phyloP scores from a whole-genome alignment of 306 rosid genomes.

The Castanospermum australe region DNA sequence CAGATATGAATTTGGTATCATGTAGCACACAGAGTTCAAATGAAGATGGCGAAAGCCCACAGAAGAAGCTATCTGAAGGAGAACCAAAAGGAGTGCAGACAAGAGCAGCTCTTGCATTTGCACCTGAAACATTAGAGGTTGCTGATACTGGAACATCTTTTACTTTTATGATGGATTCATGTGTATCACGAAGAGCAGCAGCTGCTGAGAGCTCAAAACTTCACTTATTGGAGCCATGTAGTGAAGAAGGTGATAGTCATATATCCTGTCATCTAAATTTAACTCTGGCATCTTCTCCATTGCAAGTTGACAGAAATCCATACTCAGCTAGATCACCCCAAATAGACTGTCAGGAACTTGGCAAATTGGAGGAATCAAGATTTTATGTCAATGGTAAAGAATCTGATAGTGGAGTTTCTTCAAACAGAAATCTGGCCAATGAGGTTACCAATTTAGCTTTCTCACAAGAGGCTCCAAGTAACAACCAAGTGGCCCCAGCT shows the following conservation, averaged over 20 bases:
- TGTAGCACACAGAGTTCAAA: constrained; percentile 85
- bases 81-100: constrained; percentile 55
- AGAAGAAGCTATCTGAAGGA: constrained; percentile 56
- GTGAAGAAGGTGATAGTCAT: constrained; percentile 80
- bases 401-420: constrained; percentile 47
- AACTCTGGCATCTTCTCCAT: constrained; percentile 78
- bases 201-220: constrained; percentile 47
- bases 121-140: constrained; percentile 77
- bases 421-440: constrained; percentile 31
- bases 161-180: constrained; percentile 71
- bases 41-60: constrained; percentile 68
- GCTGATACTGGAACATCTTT: constrained; percentile 92
- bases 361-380: constrained; percentile 54
- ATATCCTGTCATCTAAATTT: constrained; percentile 88
- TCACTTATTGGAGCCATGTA: constrained; percentile 64
- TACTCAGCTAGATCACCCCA: constrained; percentile 59
- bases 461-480: constrained; percentile 49
- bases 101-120: constrained; percentile 52
- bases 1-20: constrained; percentile 79
- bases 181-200: constrained; percentile 46
- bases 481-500: constrained; percentile 46
- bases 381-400: constrained; percentile 45
- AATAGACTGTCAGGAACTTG: constrained; percentile 51
- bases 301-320: constrained; percentile 49
- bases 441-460: constrained; percentile 42